phyloP scores from a whole-genome alignment of 1,284 basidiomycete genomes.

The Sutorius eximius region DNA sequence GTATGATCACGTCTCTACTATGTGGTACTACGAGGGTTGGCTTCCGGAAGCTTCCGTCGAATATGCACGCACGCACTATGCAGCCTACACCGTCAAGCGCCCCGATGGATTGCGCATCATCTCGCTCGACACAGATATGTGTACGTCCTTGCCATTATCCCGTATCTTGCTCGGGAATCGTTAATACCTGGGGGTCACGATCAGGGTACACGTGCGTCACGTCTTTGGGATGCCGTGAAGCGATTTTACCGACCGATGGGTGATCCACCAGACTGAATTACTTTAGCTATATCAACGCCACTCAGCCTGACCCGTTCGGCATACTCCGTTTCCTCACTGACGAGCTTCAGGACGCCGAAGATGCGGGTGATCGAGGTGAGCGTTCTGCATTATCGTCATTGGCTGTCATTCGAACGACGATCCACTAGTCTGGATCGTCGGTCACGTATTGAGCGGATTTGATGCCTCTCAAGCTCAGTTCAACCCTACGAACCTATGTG shows the following conservation, averaged over 20 bases:
- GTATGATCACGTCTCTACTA: conserved; percentile 64
- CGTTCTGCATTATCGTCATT: not conserved
- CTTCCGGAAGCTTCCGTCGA: conserved; percentile 56
- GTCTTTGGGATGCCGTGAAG: not conserved
- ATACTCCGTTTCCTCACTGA: conserved; percentile 77
- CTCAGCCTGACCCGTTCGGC: conserved; percentile 67
- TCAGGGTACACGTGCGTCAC: conserved; percentile 38
- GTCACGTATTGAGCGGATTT: conserved; percentile 76
- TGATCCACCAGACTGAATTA: conserved; percentile 51
- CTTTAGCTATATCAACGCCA: conserved; percentile 76
- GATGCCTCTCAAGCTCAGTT: conserved; percentile 57
- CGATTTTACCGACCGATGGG: not conserved
- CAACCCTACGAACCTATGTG: conserved; percentile 66
- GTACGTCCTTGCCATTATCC: conserved; percentile 33
- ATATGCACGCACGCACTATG: conserved; percentile 67
- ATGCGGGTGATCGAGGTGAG: conserved; percentile 60
- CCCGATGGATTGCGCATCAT: conserved; percentile 70
- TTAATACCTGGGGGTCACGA: not conserved
- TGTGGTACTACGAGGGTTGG: conserved; percentile 75
- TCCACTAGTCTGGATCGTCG: conserved; percentile 69
- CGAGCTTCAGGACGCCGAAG: conserved; percentile 75
- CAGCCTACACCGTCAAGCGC: conserved; percentile 67
- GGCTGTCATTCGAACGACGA: not conserved
- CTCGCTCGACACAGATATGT: conserved; percentile 74
- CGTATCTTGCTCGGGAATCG: not conserved